Percentiles rank a stretch among this genome's conserved stretches.
These are phyloP conservation scores for Pseudogymnoascus sp. DNA, from an alignment of 2,329 filamentous ascomycete species.

Conservation along the genomic window DNA sequence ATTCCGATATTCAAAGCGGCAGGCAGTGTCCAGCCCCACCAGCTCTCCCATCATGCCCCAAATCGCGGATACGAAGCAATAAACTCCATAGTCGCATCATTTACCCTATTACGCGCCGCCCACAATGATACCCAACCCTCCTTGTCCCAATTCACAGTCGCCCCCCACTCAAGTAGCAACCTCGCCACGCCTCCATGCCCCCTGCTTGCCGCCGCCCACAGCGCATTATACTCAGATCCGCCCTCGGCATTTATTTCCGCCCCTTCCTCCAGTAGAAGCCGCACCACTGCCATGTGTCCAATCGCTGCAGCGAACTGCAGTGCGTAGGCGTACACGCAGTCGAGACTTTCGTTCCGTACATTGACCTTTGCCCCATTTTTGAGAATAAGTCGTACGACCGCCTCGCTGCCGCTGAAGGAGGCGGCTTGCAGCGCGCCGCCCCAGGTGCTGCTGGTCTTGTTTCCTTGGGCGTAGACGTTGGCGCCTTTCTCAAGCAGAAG, in stretches of 20 bases:
- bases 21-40: neutral
- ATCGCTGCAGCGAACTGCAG: neutral
- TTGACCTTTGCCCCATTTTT: neutral
- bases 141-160: neutral
- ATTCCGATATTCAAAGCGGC: neutral
- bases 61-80: neutral
- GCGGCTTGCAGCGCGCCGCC: neutral
- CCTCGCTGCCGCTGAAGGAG: neutral
- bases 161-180: neutral
- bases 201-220: neutral
- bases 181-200: neutral
- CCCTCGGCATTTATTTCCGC: neutral
- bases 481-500: neutral
- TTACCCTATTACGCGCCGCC: neutral
- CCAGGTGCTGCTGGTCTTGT: accelerated
- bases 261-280: neutral
- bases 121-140: neutral
- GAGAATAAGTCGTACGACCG: neutral
- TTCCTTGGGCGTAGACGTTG: neutral
- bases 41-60: neutral
- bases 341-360: no score
- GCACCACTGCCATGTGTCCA: neutral
- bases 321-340: neutral
- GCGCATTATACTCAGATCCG: neutral
- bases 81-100: neutral